Base-by-base conservation (phyloP, 2,329 filamentous ascomycete species). In the Grosmannia huntii region DNA sequence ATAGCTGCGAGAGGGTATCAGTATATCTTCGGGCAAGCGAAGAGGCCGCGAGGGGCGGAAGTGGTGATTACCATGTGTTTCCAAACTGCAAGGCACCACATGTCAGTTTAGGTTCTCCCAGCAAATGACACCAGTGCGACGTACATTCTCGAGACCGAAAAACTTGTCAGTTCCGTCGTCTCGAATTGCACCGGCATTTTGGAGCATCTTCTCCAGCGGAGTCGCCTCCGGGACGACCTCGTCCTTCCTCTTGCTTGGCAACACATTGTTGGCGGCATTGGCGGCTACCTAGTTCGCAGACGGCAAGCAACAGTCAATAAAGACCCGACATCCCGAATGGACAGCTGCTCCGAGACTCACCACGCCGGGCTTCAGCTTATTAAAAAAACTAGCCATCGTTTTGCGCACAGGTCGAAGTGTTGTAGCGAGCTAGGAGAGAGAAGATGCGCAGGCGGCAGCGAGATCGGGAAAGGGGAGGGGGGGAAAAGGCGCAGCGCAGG, bases 91-190 rank as follows among this genome's bases (percentile, higher is more conserved):
- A 60, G 58, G 56, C 28, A 54, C 44, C 33, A 21, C 7, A 55
- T 51, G 69, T 78, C 66, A 78, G 76, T 65, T 16, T 28, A 23
- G 28, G 1, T 21, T 25, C 12, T 38, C 36, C 11, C 19, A 16
- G 14, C 12, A 25, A 11, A 21, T 7, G 4, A 7, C 25, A 19
- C 23, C 46, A 49, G 36, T 6, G 63, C 56, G 21, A 77, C 89
- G 74, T 79, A 97, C 92, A 75, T 99, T 99, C 74, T 99, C 94
- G 70, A 97, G 86, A 19, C 94, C 94, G 74, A 95, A 97, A 76
- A 96, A 99, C 75, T 96, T 95, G 75, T 97, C 94, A 69, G 89
- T 96, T 57, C 94, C 94, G 72, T 97, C 91, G 64, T 81, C 77
- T 67, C 90, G 84, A 64, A 95, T 75, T 2, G 91, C 84, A 4